These are phyloP conservation scores for Cladophialophora bantiana DNA, from an alignment of 2,329 filamentous ascomycete genomes.

Conservation along the genomic window DNA sequence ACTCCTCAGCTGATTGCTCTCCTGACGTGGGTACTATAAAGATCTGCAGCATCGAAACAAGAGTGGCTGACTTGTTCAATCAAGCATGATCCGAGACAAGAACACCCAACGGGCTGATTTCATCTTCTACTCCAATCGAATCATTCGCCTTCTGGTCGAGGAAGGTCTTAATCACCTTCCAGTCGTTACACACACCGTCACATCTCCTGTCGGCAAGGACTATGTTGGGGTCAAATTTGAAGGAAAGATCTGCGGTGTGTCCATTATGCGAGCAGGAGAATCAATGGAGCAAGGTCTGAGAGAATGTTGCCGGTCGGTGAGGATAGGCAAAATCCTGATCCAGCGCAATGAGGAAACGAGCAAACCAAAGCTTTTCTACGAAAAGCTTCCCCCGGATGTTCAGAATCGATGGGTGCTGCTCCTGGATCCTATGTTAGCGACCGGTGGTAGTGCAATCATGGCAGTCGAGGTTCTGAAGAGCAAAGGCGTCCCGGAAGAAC, in stretches of 20 bases:
- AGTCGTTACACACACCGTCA: constrained; percentile 85
- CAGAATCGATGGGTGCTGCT: constrained; percentile 90
- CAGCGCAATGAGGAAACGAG: constrained; percentile 95
- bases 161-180: constrained; percentile 97
- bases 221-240: constrained; percentile 95
- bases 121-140: constrained; percentile 98
- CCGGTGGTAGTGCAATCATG: constrained; percentile 95
- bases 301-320: constrained; percentile 96
- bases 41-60: constrained; percentile 7
- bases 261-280: constrained; percentile 97
- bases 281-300: constrained; percentile 97
- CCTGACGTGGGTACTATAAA: constrained; percentile 76
- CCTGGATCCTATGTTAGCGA: constrained; percentile 98
- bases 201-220: constrained; percentile 84
- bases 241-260: constrained; percentile 97
- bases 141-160: constrained; percentile 94
- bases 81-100: constrained; percentile 92
- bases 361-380: constrained; percentile 92
- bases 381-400: constrained; percentile 95
- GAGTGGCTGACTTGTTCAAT: constrained; percentile 13
- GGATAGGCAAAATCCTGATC: constrained; percentile 98
- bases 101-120: constrained; percentile 92
- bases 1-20: constrained; percentile 97
- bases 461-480: constrained; percentile 91
- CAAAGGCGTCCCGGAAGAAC: constrained; percentile 90